Base-by-base conservation (phyloP, 2,329 filamentous ascomycete genomes). In the Sporothrix phasma region DNA sequence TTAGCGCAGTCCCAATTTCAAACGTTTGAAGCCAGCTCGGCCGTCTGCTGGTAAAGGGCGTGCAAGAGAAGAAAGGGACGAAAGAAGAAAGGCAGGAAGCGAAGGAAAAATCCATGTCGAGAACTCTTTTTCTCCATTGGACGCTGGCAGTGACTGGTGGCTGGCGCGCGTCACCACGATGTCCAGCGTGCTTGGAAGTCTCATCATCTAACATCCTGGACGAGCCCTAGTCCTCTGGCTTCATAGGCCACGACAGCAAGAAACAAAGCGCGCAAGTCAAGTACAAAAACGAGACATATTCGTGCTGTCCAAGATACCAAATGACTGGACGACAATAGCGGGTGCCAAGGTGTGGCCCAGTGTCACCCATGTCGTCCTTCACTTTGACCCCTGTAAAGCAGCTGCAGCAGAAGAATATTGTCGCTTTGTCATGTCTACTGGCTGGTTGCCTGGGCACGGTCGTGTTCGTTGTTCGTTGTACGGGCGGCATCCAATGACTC, bases 1-100 rank as follows among this genome's bases (percentile, higher is more conserved):
- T 64, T 64, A 60, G 62, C 54, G 62, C 37, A 56, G 62, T 6
- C 19, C 45, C 29, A 64, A 60, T 51, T 60, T 64, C 34, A 41
- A 41, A 37, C n/a, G 11, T 41, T 41, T 37, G 8, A 11, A 24
- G 29, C 41, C 51, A 39, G 15, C 31, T 58, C 51, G 24, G 17
- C 61, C 29, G 41, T 17, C 8, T 29, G 8, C 22, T 45, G 37
- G 54, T 59, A 59, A 31, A 59, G 43, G 43, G 56, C 7, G 34
- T 46, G 39, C 56, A 59, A 39, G 31, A 31, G n/a, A 17, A 24
- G 19, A 24, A 37, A 37, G 34, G 10, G n/a, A n/a, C n/a, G n/a
- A 37, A 13, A 13, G 10, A 2, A 24, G 8, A 26, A 4, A 41
- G 51, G 5, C 13, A 41, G 4, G n/a, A n/a, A 29, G 22, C 41